A percentile compares a stretch with the other conserved stretches of the same genome.
Conservation (phyloP, 2,329 filamentous ascomycete species). For the Chaetoscypha palmicola region DNA sequence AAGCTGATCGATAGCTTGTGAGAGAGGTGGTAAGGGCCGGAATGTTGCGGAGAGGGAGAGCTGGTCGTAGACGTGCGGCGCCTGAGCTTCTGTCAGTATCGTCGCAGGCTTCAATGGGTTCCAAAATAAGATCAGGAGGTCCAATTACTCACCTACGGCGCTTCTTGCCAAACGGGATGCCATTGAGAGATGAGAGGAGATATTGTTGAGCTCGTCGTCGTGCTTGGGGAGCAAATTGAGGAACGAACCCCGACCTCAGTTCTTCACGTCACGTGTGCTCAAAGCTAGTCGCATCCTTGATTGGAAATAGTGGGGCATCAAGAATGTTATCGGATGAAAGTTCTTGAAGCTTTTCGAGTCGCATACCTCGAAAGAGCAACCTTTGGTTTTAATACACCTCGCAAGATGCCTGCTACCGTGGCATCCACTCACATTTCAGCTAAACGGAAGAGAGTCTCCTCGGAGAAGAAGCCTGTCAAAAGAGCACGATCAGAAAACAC, state of each 20-base stretch:
- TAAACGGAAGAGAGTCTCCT: conserved; percentile 45
- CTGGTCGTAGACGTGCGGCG: conserved; percentile 83
- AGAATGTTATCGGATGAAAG: conserved; percentile 7
- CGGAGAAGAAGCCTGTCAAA: conserved; percentile 39
- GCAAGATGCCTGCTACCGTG: conserved; percentile 25
- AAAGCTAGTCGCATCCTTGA: not conserved
- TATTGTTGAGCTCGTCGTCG: conserved; percentile 36
- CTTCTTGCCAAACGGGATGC: conserved; percentile 95
- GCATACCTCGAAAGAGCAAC: too few relatives aligned
- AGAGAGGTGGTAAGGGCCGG: conserved; percentile 66
- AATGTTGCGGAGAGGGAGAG: conserved; percentile 66
- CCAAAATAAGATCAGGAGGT: conserved; percentile 4
- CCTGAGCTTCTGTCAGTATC: conserved; percentile 42
- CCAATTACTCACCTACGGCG: conserved; percentile 72
- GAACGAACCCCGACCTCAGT: conserved; percentile 21
- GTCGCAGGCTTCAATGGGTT: conserved; percentile 20
- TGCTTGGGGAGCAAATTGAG: conserved; percentile 23
- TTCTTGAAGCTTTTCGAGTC: conserved; percentile 3
- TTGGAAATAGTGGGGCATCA: not conserved
- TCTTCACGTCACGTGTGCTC: conserved; percentile 7
- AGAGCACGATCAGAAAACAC: conserved; percentile 37
- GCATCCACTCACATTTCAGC: conserved; percentile 11
- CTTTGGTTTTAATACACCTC: conserved; percentile 3
- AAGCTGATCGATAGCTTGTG: conserved; percentile 59
- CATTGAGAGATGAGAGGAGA: conserved; percentile 69